These are phyloP conservation scores for Arthrobotrys conoides DNA, from an alignment of 2,329 filamentous ascomycete species.

Conservation along the genomic window DNA sequence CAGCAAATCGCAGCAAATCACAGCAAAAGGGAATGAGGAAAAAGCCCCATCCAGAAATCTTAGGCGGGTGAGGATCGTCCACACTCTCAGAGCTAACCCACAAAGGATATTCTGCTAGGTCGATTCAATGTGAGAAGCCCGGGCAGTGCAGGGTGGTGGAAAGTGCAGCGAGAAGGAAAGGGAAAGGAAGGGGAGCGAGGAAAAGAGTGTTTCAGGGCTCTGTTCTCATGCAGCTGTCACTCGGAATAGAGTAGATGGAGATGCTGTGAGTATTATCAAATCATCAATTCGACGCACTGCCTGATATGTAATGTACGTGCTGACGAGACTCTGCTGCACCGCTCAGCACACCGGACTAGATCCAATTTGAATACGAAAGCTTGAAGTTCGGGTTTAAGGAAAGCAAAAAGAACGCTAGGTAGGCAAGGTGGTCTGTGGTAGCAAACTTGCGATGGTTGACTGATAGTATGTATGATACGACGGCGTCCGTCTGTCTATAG, in stretches of 20 bases:
- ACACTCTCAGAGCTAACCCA: conserved; percentile 29
- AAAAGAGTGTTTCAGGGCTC: conserved; percentile 42
- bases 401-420: conserved; percentile 15
- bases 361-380: not conserved
- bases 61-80: conserved; percentile 38
- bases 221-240: conserved; percentile 48
- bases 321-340: not conserved
- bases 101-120: conserved; percentile 5
- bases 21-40: conserved; percentile 16
- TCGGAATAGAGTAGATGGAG: conserved; percentile 43
- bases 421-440: not conserved
- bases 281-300: conserved; percentile 29
- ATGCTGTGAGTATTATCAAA: conserved; percentile 14
- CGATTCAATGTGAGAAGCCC: not conserved
- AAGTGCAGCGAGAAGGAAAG: not conserved
- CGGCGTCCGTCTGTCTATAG: conserved; percentile 19
- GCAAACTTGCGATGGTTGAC: conserved; percentile 12
- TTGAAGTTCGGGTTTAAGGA: conserved; percentile 21
- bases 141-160: not conserved
- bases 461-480: too few relatives aligned
- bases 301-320: conserved; percentile 11
- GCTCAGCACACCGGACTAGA: conserved; percentile 24
- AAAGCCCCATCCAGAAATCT: conserved; percentile 33
- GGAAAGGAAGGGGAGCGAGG: not conserved
- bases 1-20: conserved; percentile 23